These are phyloP conservation scores for Nothophoma quercina DNA, from an alignment of 2,329 filamentous ascomycete species.

Conservation along the genomic window DNA sequence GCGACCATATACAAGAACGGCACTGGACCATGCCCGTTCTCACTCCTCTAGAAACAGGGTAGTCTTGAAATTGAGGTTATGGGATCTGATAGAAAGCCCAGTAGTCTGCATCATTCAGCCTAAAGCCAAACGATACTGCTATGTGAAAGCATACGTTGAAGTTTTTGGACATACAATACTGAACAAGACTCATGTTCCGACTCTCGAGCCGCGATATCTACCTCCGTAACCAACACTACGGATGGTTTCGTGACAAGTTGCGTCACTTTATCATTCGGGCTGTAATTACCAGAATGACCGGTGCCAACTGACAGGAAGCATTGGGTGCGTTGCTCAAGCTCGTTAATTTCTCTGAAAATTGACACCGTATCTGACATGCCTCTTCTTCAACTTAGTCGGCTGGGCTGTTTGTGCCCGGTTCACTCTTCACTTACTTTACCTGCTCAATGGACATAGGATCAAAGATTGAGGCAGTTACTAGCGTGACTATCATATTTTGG, in stretches of 20 bases:
- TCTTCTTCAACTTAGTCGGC: neutral
- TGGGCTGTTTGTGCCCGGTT: neutral
- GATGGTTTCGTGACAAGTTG: too few species aligned
- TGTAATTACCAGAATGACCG: neutral
- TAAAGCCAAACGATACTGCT: neutral
- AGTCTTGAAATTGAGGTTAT: constrained; percentile 48
- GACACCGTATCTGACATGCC: neutral
- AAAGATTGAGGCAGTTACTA: neutral
- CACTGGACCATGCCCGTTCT: constrained; percentile 48
- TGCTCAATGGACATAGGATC: neutral
- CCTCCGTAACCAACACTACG: too few species aligned
- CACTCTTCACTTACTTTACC: neutral
- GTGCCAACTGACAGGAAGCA: neutral
- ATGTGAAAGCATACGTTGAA: constrained; percentile 38
- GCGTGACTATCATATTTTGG: neutral
- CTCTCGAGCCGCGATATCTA: too few species aligned
- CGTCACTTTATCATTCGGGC: too few species aligned
- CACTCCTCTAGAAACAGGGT: constrained; percentile 48
- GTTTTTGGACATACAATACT: constrained; percentile 43
- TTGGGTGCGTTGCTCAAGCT: neutral
- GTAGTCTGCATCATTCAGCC: constrained; percentile 37
- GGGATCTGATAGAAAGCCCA: constrained; percentile 45
- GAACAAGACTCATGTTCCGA: too few species aligned
- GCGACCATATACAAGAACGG: constrained; percentile 44
- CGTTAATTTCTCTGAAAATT: neutral